Percentiles rank a stretch among this genome's conserved stretches.
These are phyloP conservation scores for Suhomyces tanzawaensis DNA, from an alignment of 805 yeast genomes.

Conservation along the genomic window DNA sequence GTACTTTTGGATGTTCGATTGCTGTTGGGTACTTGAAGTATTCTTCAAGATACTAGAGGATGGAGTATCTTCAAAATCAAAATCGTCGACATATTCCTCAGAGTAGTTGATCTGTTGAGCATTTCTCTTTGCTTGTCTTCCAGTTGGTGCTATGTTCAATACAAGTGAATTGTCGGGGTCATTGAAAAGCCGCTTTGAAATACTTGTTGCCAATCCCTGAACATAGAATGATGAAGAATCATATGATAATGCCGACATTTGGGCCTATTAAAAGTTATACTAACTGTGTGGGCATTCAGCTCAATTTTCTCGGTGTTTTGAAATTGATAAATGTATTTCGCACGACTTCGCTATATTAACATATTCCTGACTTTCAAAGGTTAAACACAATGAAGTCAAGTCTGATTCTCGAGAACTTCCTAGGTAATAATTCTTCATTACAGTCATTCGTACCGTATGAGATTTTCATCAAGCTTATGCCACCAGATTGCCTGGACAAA, in stretches of 20 bases:
- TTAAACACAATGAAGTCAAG: conserved; percentile 20
- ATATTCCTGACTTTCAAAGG: not conserved
- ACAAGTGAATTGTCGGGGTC: conserved; percentile 72
- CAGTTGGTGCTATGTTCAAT: conserved; percentile 64
- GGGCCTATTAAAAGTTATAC: not conserved
- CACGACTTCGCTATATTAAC: not conserved
- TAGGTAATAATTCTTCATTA: conserved; percentile 16
- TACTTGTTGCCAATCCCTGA: conserved; percentile 78
- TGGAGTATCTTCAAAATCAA: conserved; percentile 25
- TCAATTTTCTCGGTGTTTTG: no score
- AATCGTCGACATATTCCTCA: conserved; percentile 25
- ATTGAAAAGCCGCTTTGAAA: conserved; percentile 62
- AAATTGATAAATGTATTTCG: not conserved
- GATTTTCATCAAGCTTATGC: conserved; percentile 18
- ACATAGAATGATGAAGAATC: conserved; percentile 43
- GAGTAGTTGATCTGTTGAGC: conserved; percentile 78
- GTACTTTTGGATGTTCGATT: conserved; percentile 29
- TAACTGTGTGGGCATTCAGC: no score
- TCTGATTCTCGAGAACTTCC: conserved; percentile 18
- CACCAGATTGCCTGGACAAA: conserved; percentile 7
- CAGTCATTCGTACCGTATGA: conserved; percentile 18
- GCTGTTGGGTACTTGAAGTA: conserved; percentile 34
- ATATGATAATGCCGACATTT: conserved; percentile 15
- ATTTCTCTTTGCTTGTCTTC: conserved; percentile 72
- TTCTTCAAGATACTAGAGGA: conserved; percentile 12